phyloP scores from a whole-genome alignment of 257 asterid genomes.

The Solanum rostratum region DNA sequence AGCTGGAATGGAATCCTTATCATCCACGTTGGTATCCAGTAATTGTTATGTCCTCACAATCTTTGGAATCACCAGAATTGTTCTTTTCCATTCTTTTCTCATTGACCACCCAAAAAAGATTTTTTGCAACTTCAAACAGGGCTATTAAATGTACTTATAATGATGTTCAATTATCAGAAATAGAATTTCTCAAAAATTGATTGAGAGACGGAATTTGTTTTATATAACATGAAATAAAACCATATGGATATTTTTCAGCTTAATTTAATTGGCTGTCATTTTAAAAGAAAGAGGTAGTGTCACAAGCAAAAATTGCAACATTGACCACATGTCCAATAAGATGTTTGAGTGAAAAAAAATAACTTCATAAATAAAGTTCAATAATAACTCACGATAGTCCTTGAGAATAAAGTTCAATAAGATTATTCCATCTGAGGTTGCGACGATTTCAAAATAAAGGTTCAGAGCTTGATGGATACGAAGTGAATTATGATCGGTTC shows the following conservation, averaged over 20 bases:
- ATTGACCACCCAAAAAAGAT: neutral
- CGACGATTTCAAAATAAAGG: too few relatives aligned
- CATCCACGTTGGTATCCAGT: conserved; percentile 23
- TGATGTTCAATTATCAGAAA: too few relatives aligned
- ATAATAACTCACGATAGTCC: neutral
- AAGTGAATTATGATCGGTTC: too few relatives aligned
- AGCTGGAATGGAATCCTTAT: conserved; percentile 45
- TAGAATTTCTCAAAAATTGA: too few relatives aligned
- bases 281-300: neutral
- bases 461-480: too few relatives aligned
- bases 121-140: conserved; percentile 25
- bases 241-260: neutral
- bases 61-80: conserved; percentile 7
- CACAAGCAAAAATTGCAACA: neutral
- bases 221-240: neutral
- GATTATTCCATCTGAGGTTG: too few relatives aligned
- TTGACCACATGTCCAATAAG: neutral
- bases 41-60: conserved; percentile 12
- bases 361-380: neutral
- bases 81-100: neutral
- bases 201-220: too few relatives aligned
- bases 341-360: neutral
- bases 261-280: neutral
- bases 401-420: too few relatives aligned
- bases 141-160: too few relatives aligned